A percentile compares a stretch with the other conserved stretches of the same genome.
These are phyloP conservation scores for Leptographium galeiforme DNA, from an alignment of 2,329 filamentous ascomycete species.

Conservation along the genomic window DNA sequence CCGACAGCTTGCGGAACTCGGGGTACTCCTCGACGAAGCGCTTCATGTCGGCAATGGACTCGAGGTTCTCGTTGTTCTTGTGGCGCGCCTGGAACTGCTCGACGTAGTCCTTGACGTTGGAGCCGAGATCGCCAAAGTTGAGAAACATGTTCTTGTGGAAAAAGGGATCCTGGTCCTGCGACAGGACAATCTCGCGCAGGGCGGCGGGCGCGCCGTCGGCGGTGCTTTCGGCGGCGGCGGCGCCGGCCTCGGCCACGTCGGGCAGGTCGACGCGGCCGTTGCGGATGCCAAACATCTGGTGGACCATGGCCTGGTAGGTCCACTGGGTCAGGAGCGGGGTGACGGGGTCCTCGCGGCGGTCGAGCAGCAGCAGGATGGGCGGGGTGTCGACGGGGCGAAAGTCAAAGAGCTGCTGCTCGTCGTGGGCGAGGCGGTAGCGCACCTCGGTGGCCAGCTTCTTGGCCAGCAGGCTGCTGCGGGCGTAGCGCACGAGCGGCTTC, in stretches of 20 bases:
- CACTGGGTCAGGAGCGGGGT: constrained; percentile 92
- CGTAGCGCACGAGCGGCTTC: constrained; percentile 85
- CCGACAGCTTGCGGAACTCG: constrained; percentile 90
- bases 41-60: constrained; percentile 98
- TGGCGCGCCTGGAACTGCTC: constrained; percentile 96
- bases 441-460: constrained; percentile 92
- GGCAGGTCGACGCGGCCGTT: constrained; percentile 91
- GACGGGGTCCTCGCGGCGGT: constrained; percentile 86
- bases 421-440: constrained; percentile 84
- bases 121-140: constrained; percentile 89
- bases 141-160: constrained; percentile 99
- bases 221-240: constrained; percentile 20
- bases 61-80: constrained; percentile 90
- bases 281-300: constrained; percentile 83
- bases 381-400: constrained; percentile 91
- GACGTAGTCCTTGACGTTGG: constrained; percentile 96
- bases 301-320: constrained; percentile 99
- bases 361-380: constrained; percentile 79
- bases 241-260: constrained; percentile 49
- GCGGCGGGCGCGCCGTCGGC: constrained; percentile 77
- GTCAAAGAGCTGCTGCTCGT: constrained; percentile 92
- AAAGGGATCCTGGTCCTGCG: constrained; percentile 94
- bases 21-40: constrained; percentile 98
- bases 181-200: constrained; percentile 85
- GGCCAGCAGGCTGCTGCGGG: constrained; percentile 77